A percentile compares a stretch with the other conserved stretches of the same genome.
Conservation (phyloP, 2,329 filamentous ascomycete genomes). For the Calonectria henricotiae region DNA sequence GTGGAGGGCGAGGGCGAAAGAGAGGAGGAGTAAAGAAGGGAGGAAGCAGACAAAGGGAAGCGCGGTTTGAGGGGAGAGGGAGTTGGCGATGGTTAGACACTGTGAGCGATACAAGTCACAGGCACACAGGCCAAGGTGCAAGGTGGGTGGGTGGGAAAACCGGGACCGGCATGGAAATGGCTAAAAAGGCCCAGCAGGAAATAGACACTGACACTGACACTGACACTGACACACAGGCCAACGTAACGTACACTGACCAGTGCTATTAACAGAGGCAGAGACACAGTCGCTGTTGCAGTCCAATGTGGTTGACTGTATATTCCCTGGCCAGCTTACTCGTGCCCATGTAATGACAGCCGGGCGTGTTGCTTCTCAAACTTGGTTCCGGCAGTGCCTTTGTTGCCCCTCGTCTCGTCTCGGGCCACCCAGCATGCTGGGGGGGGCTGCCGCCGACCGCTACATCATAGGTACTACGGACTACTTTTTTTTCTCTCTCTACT, state of each 20-base stretch:
- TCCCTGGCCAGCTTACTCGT: background rate
- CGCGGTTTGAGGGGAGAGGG: slow-evolving; percentile 39
- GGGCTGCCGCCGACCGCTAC: background rate
- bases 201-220: slow-evolving; percentile 7
- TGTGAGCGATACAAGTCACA: slow-evolving; percentile 42
- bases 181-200: slow-evolving; percentile 21
- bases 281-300: background rate
- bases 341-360: background rate
- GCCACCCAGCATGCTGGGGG: background rate
- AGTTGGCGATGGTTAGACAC: slow-evolving; percentile 35
- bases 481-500: slow-evolving; percentile 1
- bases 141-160: slow-evolving; percentile 47
- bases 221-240: background rate
- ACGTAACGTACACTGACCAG: no score
- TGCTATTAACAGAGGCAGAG: background rate
- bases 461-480: slow-evolving; percentile 17
- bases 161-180: slow-evolving; percentile 46
- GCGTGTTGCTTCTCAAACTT: background rate
- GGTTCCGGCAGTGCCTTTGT: slow-evolving; percentile 6
- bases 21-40: slow-evolving; percentile 27
- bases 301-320: background rate
- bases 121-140: slow-evolving; percentile 16
- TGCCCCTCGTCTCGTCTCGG: slow-evolving; percentile 22
- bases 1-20: background rate
- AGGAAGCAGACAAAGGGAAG: slow-evolving; percentile 37